These are phyloP conservation scores for Emmonsia crescens DNA, from an alignment of 2,329 filamentous ascomycete genomes.

Conservation along the genomic window DNA sequence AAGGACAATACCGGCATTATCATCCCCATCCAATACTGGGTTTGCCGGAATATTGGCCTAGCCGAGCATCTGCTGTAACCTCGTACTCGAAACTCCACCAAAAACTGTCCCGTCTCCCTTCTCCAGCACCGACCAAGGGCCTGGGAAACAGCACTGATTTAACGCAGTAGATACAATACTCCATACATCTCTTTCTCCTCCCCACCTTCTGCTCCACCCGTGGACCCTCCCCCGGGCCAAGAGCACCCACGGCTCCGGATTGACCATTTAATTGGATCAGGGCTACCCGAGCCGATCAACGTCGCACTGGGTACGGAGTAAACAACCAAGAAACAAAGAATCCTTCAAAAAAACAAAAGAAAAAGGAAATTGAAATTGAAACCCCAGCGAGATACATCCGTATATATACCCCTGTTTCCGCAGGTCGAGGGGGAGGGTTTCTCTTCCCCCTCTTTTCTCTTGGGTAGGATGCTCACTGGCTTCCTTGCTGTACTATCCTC, in stretches of 20 bases:
- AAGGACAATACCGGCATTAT: too few relatives aligned
- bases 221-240: background rate
- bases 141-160: background rate
- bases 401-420: background rate
- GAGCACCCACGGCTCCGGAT: background rate
- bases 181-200: background rate
- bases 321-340: background rate
- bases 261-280: too few relatives aligned
- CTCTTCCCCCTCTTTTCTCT: constrained; percentile 1
- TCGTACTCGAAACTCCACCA: background rate
- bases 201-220: too few relatives aligned
- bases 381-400: too few relatives aligned
- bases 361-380: too few relatives aligned
- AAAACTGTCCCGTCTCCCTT: background rate
- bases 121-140: background rate
- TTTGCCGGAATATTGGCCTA: too few relatives aligned
- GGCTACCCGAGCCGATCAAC: background rate
- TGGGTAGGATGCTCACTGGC: constrained; percentile 1
- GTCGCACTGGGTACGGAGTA: too few relatives aligned
- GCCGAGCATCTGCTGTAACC: background rate
- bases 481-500: constrained; percentile 9
- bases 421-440: background rate
- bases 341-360: too few relatives aligned
- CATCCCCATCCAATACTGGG: too few relatives aligned
- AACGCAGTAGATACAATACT: background rate